These are phyloP conservation scores for Paecilomyces fulvus DNA, from an alignment of 2,329 filamentous ascomycete genomes.

Conservation along the genomic window DNA sequence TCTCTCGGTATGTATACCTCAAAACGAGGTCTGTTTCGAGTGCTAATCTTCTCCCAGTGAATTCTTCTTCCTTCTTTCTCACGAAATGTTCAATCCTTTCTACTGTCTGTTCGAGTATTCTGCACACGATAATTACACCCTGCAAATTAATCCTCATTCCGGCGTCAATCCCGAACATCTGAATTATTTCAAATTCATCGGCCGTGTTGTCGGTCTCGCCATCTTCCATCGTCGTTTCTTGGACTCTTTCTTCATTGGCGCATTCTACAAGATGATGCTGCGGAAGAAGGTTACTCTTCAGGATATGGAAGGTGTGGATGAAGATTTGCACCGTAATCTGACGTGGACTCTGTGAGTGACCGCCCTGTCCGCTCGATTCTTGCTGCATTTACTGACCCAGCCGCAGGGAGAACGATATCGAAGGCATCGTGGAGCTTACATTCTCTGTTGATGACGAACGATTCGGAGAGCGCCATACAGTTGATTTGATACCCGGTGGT, in stretches of 20 bases:
- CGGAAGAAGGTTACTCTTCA: slow-evolving; percentile 83
- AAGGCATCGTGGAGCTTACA: slow-evolving; percentile 86
- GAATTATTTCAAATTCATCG: slow-evolving; percentile 99
- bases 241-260: slow-evolving; percentile 98
- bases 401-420: slow-evolving; percentile 79
- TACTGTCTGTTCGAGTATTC: slow-evolving; percentile 99
- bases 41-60: slow-evolving; percentile 51
- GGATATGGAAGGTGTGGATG: slow-evolving; percentile 98
- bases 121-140: slow-evolving; percentile 98
- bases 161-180: slow-evolving; percentile 98
- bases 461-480: slow-evolving; percentile 87
- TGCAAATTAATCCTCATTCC: slow-evolving; percentile 98
- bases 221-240: slow-evolving; percentile 98
- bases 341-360: slow-evolving; percentile 75
- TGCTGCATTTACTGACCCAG: slow-evolving; percentile 9
- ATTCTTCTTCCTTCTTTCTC: slow-evolving; percentile 97
- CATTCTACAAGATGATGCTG: slow-evolving; percentile 98
- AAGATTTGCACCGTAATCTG: slow-evolving; percentile 91
- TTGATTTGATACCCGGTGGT: slow-evolving; percentile 86
- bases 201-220: slow-evolving; percentile 87
- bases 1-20: slow-evolving; percentile 56
- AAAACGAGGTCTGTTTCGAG: neutral
- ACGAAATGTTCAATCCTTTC: slow-evolving; percentile 99
- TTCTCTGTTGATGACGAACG: slow-evolving; percentile 97
- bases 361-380: neutral